Percentiles rank a stretch among this genome's conserved stretches.
phyloP scores from a whole-genome alignment of 2,329 filamentous ascomycete genomes.

The Arthrobotrys entomopaga region DNA sequence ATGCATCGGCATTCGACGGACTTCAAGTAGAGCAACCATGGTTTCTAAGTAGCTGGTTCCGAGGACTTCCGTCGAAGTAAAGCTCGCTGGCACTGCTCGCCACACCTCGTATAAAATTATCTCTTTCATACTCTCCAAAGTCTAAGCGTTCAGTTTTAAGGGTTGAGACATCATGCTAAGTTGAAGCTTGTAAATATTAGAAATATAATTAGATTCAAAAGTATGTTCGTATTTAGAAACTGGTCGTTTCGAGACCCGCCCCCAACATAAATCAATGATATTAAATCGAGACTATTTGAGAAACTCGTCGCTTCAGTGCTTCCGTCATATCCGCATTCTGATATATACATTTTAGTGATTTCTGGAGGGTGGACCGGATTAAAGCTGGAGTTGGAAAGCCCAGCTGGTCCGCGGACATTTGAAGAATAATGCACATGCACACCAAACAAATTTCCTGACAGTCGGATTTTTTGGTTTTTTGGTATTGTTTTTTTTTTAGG shows the following conservation, averaged over 20 bases:
- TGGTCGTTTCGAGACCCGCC: neutral
- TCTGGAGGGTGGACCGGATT: too few relatives aligned
- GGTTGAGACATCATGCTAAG: neutral
- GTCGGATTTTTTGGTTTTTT: too few relatives aligned
- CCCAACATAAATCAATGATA: too few relatives aligned
- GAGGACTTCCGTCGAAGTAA: neutral
- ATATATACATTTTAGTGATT: too few relatives aligned
- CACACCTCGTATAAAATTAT: constrained; percentile 12
- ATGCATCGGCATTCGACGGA: constrained; percentile 4
- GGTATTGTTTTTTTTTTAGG: too few relatives aligned
- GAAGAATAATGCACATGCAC: neutral
- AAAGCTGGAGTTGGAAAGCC: too few relatives aligned
- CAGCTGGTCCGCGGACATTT: constrained; percentile 7
- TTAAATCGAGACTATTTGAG: too few relatives aligned
- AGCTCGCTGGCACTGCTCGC: too few relatives aligned
- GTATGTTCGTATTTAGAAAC: neutral
- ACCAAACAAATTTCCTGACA: too few relatives aligned
- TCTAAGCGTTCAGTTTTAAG: neutral
- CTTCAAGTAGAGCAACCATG: constrained; percentile 16
- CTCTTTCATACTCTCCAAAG: neutral
- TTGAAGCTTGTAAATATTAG: neutral
- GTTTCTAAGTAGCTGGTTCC: neutral
- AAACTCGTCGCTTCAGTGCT: too few relatives aligned
- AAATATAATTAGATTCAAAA: neutral
- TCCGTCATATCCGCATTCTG: too few relatives aligned